Percentiles rank a stretch among this genome's conserved stretches.
These are phyloP conservation scores for Xerocomellus intermedius DNA, from an alignment of 768 basidiomycete genomes.

Conservation along the genomic window DNA sequence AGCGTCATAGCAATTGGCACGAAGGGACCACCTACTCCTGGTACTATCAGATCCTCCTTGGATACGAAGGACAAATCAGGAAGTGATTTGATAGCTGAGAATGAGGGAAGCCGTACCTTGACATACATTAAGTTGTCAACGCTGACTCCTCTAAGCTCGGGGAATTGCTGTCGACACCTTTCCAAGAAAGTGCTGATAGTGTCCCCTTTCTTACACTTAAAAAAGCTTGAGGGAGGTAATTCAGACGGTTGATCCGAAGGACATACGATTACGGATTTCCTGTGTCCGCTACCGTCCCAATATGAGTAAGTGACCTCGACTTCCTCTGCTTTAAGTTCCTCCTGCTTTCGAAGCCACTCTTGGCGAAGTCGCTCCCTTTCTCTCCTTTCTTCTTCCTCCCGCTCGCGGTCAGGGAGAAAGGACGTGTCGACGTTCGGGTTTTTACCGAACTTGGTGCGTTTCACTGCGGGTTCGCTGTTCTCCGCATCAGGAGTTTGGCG, in stretches of 20 bases:
- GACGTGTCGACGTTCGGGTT: conserved; percentile 97
- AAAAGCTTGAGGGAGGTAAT: not conserved
- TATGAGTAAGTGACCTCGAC: conserved; percentile 95
- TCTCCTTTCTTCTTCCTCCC: conserved; percentile 88
- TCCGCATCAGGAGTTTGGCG: conserved; percentile 39
- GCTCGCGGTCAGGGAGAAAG: conserved; percentile 96
- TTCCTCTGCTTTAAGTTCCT: conserved; percentile 64
- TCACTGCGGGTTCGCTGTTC: conserved; percentile 49
- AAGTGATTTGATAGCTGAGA: not conserved
- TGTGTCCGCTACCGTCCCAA: conserved; percentile 98
- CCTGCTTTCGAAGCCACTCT: conserved; percentile 79
- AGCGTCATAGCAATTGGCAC: not conserved
- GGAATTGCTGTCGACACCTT: conserved; percentile 90
- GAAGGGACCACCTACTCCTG: conserved; percentile 63
- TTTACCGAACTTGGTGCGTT: conserved; percentile 83
- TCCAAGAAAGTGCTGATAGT: conserved; percentile 83
- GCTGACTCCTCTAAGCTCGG: conserved; percentile 84
- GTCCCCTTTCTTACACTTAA: conserved; percentile 96
- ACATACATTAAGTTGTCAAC: conserved; percentile 99
- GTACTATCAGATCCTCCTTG: conserved; percentile 96
- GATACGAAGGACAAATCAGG: conserved; percentile 9
- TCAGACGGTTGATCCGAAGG: not conserved
- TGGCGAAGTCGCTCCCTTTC: conserved; percentile 86
- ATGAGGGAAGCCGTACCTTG: conserved; percentile 55
- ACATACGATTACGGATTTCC: conserved; percentile 86